Percentiles rank a stretch among this genome's conserved stretches.
Evolutionary conservation across 1,284 basidiomycete genomes (phyloP).

Genomic region (Fomitopsis palustris): DNA sequence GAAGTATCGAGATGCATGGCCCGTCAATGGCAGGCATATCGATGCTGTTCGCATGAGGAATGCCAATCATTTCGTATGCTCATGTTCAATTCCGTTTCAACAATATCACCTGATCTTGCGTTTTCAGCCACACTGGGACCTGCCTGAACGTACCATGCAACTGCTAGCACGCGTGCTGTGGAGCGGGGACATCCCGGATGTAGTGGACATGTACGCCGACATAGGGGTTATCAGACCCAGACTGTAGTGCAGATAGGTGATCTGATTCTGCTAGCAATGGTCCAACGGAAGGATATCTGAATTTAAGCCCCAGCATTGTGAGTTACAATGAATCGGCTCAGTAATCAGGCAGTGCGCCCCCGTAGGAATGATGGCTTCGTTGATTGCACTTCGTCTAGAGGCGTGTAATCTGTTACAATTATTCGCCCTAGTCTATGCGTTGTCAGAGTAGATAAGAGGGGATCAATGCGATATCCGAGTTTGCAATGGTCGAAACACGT

Average conservation of each 20-base stretch:
- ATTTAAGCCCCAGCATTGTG: no score
- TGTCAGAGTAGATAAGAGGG: not conserved
- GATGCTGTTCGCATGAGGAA: not conserved
- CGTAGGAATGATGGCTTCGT: no score
- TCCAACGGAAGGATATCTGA: no score
- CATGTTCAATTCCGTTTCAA: not conserved
- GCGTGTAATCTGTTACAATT: no score
- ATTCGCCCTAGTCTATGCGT: not conserved
- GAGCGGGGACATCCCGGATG: not conserved
- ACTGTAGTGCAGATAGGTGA: not conserved
- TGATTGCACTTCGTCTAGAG: no score
- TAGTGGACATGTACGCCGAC: not conserved
- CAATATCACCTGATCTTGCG: not conserved
- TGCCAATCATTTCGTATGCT: slow-evolving; percentile 11
- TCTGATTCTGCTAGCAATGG: no score
- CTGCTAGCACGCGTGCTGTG: not conserved
- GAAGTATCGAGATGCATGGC: not conserved
- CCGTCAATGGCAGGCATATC: not conserved
- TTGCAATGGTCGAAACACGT: not conserved
- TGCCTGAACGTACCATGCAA: slow-evolving; percentile 4
- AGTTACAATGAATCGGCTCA: no score
- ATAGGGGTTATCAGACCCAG: not conserved
- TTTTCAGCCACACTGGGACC: slow-evolving; percentile 9
- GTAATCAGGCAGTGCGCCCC: no score
- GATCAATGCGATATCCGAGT: not conserved